Evolutionary conservation across 148 eudicot species (phyloP).

Genomic region (Dianthus caryophyllus): DNA sequence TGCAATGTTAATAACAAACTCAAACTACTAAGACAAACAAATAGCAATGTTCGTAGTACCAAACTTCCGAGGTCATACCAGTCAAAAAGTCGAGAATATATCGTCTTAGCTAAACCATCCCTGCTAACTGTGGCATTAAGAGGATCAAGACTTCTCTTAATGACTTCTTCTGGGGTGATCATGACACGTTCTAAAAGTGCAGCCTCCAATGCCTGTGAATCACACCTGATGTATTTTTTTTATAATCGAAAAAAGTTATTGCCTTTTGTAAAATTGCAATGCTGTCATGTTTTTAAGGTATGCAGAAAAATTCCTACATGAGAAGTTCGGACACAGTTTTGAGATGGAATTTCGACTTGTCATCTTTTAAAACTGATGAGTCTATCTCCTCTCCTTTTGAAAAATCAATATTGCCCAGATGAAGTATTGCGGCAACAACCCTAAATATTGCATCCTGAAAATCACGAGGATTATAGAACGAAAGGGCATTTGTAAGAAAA

Average conservation of each 20-base stretch:
- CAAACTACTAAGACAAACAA: not conserved
- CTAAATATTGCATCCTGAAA: conserved; percentile 96
- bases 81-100: conserved; percentile 88
- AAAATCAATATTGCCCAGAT: conserved; percentile 92
- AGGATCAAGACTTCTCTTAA: conserved; percentile 93
- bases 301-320: conserved; percentile 45
- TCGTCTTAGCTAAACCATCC: conserved; percentile 95
- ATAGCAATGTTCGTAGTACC: conserved; percentile 12
- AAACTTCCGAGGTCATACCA: conserved; percentile 46
- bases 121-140: conserved; percentile 86
- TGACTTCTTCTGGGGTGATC: conserved; percentile 99
- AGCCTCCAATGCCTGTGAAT: conserved; percentile 79
- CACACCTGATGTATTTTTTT: conserved; percentile 54
- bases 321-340: conserved; percentile 85
- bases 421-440: conserved; percentile 96
- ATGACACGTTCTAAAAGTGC: conserved; percentile 93
- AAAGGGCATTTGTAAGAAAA: not conserved
- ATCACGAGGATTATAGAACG: conserved; percentile 19
- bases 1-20: not conserved
- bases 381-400: conserved; percentile 87
- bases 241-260: conserved; percentile 14
- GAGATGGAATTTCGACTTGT: conserved; percentile 84
- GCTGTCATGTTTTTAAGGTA: not conserved
- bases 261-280: not conserved
- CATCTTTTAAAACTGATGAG: conserved; percentile 89